A percentile compares a stretch with the other conserved stretches of the same genome.
phyloP scores from a whole-genome alignment of 1,284 basidiomycete genomes.

The Ganoderma multipileum region DNA sequence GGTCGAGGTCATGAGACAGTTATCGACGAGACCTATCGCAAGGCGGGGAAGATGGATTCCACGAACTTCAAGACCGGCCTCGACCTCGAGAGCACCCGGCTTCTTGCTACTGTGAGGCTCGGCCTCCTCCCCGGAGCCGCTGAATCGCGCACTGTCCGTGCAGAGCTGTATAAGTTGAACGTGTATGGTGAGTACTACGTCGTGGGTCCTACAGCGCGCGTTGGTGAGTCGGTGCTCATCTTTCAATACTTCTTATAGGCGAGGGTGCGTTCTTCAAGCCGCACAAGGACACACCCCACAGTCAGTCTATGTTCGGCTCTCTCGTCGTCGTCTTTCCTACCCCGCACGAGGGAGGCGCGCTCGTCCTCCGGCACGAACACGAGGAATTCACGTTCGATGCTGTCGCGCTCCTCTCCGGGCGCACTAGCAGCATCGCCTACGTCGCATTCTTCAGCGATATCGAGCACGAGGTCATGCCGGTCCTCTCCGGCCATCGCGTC shows the following conservation, averaged over 20 bases:
- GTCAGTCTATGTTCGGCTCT: conserved; percentile 50
- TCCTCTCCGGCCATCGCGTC: conserved; percentile 48
- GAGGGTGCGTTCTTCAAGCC: conserved; percentile 47
- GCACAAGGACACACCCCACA: conserved; percentile 48
- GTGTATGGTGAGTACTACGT: conserved; percentile 38
- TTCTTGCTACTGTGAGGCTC: conserved; percentile 33
- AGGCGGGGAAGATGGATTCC: conserved; percentile 37
- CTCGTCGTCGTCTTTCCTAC: conserved; percentile 51
- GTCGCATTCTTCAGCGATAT: conserved; percentile 51
- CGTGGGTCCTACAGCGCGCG: neutral
- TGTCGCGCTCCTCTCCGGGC: conserved; percentile 23
- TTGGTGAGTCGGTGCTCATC: neutral
- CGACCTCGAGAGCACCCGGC: conserved; percentile 31
- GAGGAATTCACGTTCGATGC: conserved; percentile 44
- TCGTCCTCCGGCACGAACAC: conserved; percentile 42
- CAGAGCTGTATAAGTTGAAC: conserved; percentile 44
- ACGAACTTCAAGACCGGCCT: conserved; percentile 37
- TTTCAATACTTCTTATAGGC: conserved; percentile 28
- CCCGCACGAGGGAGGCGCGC: conserved; percentile 46
- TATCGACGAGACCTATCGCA: conserved; percentile 36
- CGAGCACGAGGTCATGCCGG: conserved; percentile 50
- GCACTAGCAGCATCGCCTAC: conserved; percentile 35
- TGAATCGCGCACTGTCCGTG: conserved; percentile 23
- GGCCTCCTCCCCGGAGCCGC: conserved; percentile 32
- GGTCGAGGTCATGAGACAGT: conserved; percentile 31